Percentiles rank a stretch among this genome's conserved stretches.
Conservation (phyloP, 2,329 filamentous ascomycete species). For the Paracamarosporium sp. region DNA sequence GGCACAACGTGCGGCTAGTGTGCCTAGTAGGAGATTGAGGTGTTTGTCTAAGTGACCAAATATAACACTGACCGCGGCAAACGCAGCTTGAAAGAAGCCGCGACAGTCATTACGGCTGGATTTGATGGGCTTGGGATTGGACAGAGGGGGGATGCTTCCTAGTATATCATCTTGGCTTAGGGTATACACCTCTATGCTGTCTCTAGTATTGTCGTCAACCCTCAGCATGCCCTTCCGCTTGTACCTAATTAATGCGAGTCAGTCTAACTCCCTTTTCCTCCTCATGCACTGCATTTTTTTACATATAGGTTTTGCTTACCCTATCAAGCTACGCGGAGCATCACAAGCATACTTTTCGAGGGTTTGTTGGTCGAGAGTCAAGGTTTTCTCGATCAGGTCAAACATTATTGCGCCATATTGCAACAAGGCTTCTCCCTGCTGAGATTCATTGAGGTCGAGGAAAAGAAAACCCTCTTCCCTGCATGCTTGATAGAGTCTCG, state of each 20-base stretch:
- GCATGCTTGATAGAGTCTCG: slow-evolving; percentile 6
- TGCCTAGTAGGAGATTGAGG: slow-evolving; percentile 25
- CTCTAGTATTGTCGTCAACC: slow-evolving; percentile 2
- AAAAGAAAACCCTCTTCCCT: not conserved
- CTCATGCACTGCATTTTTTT: too few species aligned
- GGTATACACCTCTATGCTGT: slow-evolving; percentile 7
- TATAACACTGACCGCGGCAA: not conserved
- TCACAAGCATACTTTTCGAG: slow-evolving; percentile 10
- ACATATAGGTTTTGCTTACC: slow-evolving; percentile 1
- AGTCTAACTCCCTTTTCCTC: not conserved
- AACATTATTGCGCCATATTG: slow-evolving; percentile 12
- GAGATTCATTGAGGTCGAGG: slow-evolving; percentile 4
- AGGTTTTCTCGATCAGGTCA: slow-evolving; percentile 7
- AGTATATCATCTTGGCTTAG: slow-evolving; percentile 11
- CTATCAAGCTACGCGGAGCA: slow-evolving; percentile 6
- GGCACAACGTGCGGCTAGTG: slow-evolving; percentile 28
- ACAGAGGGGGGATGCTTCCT: not conserved
- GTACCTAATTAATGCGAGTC: slow-evolving; percentile 5
- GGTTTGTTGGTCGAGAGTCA: slow-evolving; percentile 3
- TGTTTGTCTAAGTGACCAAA: slow-evolving; percentile 2
- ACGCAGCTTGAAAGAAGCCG: slow-evolving; percentile 2
- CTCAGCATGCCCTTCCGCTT: slow-evolving; percentile 16
- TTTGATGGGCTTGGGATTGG: slow-evolving; percentile 8
- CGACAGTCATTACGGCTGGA: not conserved
- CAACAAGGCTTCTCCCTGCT: slow-evolving; percentile 7